These are phyloP conservation scores for Paspalum notatum DNA, from an alignment of 176 grass and related monocot species.

Conservation along the genomic window DNA sequence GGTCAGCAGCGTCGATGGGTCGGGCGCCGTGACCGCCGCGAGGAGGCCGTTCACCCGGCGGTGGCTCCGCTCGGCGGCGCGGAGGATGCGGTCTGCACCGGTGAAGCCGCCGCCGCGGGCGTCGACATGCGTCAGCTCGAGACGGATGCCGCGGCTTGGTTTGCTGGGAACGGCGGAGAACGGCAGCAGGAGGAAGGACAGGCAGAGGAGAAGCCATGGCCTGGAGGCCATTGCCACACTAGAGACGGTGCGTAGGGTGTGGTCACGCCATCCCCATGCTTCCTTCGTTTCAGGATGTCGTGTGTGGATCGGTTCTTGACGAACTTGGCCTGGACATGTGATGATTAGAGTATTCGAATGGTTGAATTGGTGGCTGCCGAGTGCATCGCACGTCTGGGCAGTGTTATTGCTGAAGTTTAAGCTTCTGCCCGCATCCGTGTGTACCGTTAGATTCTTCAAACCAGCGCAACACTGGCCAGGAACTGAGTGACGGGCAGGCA, in stretches of 20 bases:
- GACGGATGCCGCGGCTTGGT: constrained; percentile 25
- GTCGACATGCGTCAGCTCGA: constrained; percentile 55
- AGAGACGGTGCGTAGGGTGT: neutral
- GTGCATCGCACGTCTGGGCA: constrained; percentile 16
- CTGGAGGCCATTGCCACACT: constrained; percentile 34
- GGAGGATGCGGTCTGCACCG: constrained; percentile 46
- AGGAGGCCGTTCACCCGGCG: constrained; percentile 43
- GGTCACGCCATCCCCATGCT: neutral
- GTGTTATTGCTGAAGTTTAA: neutral
- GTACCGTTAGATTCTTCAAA: neutral
- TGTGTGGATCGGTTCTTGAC: neutral
- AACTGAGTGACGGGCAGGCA: no score
- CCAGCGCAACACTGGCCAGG: no score
- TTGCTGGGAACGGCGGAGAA: constrained; percentile 12
- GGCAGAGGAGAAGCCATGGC: constrained; percentile 25
- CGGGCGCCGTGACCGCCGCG: neutral
- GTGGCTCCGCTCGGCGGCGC: constrained; percentile 48
- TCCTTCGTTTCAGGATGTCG: neutral
- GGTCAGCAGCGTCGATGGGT: neutral
- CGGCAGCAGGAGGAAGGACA: constrained; percentile 25
- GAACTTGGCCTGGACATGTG: neutral
- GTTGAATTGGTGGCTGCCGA: neutral
- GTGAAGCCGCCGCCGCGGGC: constrained; percentile 15
- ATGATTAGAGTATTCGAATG: neutral
- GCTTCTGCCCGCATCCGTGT: neutral